Evolutionary conservation across 2,329 filamentous ascomycete genomes (phyloP).

Genomic region (Colletotrichum neosansevieriae): DNA sequence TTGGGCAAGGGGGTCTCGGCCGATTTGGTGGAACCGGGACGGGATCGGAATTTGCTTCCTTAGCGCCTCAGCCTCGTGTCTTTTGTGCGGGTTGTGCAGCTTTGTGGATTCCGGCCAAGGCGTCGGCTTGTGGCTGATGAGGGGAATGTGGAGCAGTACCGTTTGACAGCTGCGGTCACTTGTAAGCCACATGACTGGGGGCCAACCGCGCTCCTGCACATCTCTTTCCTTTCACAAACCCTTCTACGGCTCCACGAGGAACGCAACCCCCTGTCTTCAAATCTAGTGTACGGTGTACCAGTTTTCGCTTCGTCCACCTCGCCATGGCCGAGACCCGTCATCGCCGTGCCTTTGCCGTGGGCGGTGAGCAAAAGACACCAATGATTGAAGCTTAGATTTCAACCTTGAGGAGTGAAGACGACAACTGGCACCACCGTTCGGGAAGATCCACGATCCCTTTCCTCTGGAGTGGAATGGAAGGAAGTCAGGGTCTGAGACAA

Average conservation of each 20-base stretch:
- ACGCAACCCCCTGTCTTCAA: constrained; percentile 21
- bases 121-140: constrained; percentile 21
- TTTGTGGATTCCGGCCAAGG: background rate
- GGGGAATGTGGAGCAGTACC: background rate
- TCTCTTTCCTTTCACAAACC: constrained; percentile 24
- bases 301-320: constrained; percentile 10
- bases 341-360: constrained; percentile 18
- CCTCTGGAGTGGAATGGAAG: constrained; percentile 9
- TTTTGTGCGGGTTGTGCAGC: constrained; percentile 32
- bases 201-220: background rate
- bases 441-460: constrained; percentile 12
- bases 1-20: background rate
- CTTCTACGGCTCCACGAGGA: constrained; percentile 31
- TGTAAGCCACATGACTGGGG: constrained; percentile 2
- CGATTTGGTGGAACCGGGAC: constrained; percentile 34
- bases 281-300: too few relatives aligned
- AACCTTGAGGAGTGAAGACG: background rate
- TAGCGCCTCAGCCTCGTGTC: constrained; percentile 36
- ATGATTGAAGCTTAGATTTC: constrained; percentile 7
- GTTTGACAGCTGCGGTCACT: constrained; percentile 36
- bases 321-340: constrained; percentile 22
- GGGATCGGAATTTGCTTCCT: constrained; percentile 37
- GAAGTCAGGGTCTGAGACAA: constrained; percentile 15
- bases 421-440: background rate
- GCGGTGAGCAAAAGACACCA: constrained; percentile 18